phyloP scores from a whole-genome alignment of 805 yeast species.

The Hermanozyma aechmeae region DNA sequence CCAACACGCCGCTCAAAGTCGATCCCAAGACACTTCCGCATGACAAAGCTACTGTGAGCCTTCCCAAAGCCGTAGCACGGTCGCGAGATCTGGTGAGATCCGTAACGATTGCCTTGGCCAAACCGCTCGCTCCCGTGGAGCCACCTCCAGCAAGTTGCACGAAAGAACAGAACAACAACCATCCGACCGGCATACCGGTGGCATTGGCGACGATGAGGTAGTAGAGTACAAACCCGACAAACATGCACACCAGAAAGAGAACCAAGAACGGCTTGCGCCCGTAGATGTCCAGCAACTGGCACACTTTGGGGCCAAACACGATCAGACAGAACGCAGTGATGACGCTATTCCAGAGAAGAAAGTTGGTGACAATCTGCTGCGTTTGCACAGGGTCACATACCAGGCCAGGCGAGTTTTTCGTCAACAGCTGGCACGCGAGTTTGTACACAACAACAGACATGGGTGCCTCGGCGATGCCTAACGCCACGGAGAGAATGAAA shows the following conservation, averaged over 20 bases:
- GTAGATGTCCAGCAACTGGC: background rate
- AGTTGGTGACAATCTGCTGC: background rate
- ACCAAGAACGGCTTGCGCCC: background rate
- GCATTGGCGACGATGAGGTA: background rate
- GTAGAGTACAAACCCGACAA: background rate
- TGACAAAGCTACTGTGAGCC: background rate
- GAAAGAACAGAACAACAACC: background rate
- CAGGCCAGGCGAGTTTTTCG: background rate
- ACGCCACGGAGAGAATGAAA: background rate
- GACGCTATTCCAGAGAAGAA: background rate
- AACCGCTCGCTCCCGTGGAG: background rate
- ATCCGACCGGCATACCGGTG: background rate
- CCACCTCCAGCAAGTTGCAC: background rate
- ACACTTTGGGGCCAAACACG: background rate
- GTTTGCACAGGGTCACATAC: background rate
- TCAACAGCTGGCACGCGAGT: background rate
- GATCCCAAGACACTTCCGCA: background rate
- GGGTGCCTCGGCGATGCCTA: background rate
- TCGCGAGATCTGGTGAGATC: background rate
- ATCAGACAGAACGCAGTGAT: background rate
- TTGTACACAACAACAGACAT: background rate
- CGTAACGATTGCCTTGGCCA: background rate
- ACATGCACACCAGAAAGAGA: background rate
- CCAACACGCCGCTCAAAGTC: background rate
- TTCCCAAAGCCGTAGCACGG: background rate